A percentile compares a stretch with the other conserved stretches of the same genome.
Evolutionary conservation across 2,329 filamentous ascomycete species (phyloP).

Genomic region (Apiospora sp.): DNA sequence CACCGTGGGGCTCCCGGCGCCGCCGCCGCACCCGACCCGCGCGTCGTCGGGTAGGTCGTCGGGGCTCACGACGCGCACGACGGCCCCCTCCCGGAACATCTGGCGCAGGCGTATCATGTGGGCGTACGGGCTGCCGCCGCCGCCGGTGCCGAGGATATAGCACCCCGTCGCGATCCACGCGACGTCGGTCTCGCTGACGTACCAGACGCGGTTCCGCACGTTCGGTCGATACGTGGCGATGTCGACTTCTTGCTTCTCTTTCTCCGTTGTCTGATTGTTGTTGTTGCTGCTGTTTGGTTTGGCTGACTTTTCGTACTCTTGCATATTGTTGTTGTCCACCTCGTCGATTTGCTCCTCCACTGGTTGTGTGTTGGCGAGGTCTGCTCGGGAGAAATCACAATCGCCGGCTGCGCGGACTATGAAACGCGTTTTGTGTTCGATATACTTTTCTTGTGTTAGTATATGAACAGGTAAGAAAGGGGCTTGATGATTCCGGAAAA

Average conservation of each 20-base stretch:
- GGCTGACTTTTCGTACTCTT: constrained; percentile 35
- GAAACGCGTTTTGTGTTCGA: constrained; percentile 61
- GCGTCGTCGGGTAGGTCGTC: constrained; percentile 58
- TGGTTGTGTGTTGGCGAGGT: constrained; percentile 30
- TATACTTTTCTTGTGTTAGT: constrained; percentile 46
- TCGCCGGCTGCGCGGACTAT: constrained; percentile 68
- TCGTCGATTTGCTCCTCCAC: not conserved
- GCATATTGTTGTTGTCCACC: constrained; percentile 32
- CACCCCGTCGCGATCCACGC: constrained; percentile 65
- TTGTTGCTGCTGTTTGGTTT: not conserved
- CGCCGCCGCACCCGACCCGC: constrained; percentile 62
- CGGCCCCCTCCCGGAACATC: constrained; percentile 58
- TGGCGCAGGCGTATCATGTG: constrained; percentile 59
- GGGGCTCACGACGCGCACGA: constrained; percentile 59
- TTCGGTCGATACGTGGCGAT: constrained; percentile 55
- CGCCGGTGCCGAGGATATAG: constrained; percentile 68
- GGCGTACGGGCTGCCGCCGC: constrained; percentile 63
- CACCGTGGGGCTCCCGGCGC: constrained; percentile 67
- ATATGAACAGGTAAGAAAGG: not conserved
- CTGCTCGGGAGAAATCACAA: constrained; percentile 54
- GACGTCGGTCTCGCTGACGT: constrained; percentile 64
- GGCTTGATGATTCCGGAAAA: not conserved
- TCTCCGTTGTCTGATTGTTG: no score
- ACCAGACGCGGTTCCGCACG: constrained; percentile 61
- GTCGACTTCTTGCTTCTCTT: constrained; percentile 35